Percentiles rank a stretch among this genome's conserved stretches.
Evolutionary conservation across 208 protist species (phyloP).

Genomic region (Acanthamoeba lugdunensis): DNA sequence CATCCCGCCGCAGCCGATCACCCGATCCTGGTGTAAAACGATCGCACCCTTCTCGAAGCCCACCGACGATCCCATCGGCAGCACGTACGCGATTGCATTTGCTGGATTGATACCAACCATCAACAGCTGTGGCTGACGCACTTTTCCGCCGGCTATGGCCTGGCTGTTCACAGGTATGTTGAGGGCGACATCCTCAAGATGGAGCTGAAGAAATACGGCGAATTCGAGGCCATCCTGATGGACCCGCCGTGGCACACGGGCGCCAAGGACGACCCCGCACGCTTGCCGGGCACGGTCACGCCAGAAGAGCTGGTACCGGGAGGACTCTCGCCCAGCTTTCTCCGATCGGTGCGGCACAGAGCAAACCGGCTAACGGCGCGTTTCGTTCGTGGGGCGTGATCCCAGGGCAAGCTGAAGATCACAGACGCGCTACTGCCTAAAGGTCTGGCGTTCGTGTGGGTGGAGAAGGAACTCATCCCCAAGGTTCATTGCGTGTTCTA

Average conservation of each 20-base stretch:
- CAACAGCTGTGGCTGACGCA: not conserved
- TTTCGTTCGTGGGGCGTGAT: not conserved
- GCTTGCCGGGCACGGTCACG: conserved; percentile 39
- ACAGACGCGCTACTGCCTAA: conserved; percentile 62
- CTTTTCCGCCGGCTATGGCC: not conserved
- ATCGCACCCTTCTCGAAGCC: not conserved
- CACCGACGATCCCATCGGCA: not conserved
- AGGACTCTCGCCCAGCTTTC: not conserved
- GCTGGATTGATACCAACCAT: not conserved
- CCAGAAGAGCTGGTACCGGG: conserved; percentile 30
- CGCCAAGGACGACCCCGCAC: not conserved
- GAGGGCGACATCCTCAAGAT: conserved; percentile 58
- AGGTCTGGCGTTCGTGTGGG: conserved; percentile 83
- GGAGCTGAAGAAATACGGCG: conserved; percentile 26
- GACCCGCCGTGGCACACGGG: conserved; percentile 78
- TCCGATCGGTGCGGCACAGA: too few species aligned
- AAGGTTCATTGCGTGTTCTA: conserved; percentile 10
- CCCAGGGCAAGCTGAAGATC: conserved; percentile 73
- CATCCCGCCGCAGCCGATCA: conserved; percentile 52
- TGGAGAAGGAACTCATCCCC: conserved; percentile 82
- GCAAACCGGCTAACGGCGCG: too few species aligned
- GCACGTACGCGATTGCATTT: not conserved
- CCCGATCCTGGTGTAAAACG: conserved; percentile 32
- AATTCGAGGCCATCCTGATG: conserved; percentile 78
- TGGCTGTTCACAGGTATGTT: not conserved